A percentile compares a stretch with the other conserved stretches of the same genome.
phyloP scores from a whole-genome alignment of 306 rosid species.

The Cercis canadensis region DNA sequence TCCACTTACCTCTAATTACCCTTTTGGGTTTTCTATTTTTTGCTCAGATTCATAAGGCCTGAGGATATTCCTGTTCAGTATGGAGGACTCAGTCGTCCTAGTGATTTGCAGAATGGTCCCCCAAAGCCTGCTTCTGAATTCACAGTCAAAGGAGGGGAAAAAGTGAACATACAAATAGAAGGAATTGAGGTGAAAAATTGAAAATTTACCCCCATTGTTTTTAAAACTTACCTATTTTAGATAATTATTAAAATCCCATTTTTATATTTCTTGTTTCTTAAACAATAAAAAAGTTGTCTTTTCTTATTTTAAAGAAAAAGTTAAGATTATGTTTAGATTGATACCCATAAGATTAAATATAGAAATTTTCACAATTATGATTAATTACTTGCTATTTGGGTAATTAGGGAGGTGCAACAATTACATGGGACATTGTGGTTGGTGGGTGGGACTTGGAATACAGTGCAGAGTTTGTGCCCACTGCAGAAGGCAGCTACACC shows the following conservation, averaged over 20 bases:
- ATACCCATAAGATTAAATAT: no score
- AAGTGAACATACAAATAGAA: constrained; percentile 93
- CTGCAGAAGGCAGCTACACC: constrained; percentile 78
- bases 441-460: constrained; percentile 98
- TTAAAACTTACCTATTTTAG: no score
- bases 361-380: no score
- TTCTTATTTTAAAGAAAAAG: not conserved
- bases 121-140: constrained; percentile 97
- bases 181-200: constrained; percentile 84
- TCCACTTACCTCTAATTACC: constrained; percentile 12
- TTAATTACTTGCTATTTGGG: constrained; percentile 1
- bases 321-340: no score
- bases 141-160: constrained; percentile 93
- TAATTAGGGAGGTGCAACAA: constrained; percentile 81
- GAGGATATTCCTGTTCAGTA: constrained; percentile 94
- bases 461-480: constrained; percentile 88
- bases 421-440: constrained; percentile 93
- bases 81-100: constrained; percentile 80
- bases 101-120: constrained; percentile 76
- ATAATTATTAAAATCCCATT: no score
- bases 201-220: no score
- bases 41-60: constrained; percentile 81
- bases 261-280: no score
- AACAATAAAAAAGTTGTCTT: not conserved
- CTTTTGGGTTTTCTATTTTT: constrained; percentile 17